A percentile compares a stretch with the other conserved stretches of the same genome.
These are phyloP conservation scores for Sideroxylon spinosum DNA, from an alignment of 179 eudicot species.

Conservation along the genomic window DNA sequence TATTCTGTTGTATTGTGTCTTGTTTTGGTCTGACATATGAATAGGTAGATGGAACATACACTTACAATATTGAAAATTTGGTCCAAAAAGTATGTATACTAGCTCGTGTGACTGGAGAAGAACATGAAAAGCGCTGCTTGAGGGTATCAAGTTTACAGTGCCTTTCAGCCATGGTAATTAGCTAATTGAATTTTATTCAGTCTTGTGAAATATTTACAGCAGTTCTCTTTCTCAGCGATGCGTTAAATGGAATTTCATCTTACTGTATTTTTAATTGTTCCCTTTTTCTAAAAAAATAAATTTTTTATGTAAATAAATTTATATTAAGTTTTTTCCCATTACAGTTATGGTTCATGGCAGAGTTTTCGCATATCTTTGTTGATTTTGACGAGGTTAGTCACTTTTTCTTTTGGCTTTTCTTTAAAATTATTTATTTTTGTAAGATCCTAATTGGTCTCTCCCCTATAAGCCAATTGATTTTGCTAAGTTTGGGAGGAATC, in stretches of 20 bases:
- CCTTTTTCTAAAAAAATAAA: too few relatives aligned
- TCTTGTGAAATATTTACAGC: too few relatives aligned
- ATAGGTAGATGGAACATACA: constrained; percentile 86
- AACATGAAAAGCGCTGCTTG: constrained; percentile 48
- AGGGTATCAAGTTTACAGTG: constrained; percentile 84
- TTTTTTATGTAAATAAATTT: background rate
- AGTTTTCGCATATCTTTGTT: constrained; percentile 65
- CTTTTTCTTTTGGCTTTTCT: background rate
- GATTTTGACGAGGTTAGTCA: constrained; percentile 71
- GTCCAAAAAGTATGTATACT: constrained; percentile 56
- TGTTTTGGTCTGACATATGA: constrained; percentile 20
- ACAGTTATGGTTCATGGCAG: constrained; percentile 98
- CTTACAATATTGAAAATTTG: constrained; percentile 58
- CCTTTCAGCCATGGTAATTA: constrained; percentile 86
- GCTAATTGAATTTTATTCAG: background rate
- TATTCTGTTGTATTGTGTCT: background rate
- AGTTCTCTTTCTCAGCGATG: background rate
- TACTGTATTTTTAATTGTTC: background rate
- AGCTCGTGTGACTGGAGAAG: constrained; percentile 58
- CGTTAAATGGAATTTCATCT: background rate
- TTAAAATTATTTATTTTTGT: background rate
- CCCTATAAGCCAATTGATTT: too few relatives aligned
- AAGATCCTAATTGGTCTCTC: too few relatives aligned
- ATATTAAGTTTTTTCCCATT: constrained; percentile 5
- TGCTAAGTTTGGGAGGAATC: too few relatives aligned